Percentiles rank a stretch among this genome's conserved stretches.
Evolutionary conservation across 1,284 basidiomycete genomes (phyloP).

Genomic region (Mycena citricolor): DNA sequence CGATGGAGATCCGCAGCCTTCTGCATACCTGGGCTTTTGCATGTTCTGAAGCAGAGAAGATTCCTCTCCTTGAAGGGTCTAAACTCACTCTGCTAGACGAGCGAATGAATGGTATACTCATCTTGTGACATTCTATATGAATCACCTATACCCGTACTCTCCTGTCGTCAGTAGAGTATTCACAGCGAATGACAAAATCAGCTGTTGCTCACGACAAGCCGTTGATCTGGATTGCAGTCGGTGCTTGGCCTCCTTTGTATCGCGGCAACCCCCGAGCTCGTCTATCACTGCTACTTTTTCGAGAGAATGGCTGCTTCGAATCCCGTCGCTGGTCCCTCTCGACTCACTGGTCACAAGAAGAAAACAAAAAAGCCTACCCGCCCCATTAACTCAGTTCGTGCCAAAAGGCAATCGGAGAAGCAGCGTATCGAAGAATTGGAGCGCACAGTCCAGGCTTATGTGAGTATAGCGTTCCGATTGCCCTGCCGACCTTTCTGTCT

Average conservation of each 20-base stretch:
- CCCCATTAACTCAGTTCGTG: no score
- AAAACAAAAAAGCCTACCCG: no score
- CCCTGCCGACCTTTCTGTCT: not conserved
- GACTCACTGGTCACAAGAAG: conserved; percentile 25
- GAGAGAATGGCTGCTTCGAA: no score
- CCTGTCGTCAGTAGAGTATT: no score
- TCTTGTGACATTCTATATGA: no score
- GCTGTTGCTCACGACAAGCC: no score
- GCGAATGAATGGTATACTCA: conserved; percentile 39
- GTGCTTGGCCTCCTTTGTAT: no score
- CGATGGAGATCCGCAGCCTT: conserved; percentile 49
- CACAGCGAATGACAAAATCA: no score
- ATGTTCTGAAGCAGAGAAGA: conserved; percentile 24
- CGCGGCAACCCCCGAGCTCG: no score
- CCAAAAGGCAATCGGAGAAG: conserved; percentile 45
- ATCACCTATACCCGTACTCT: no score
- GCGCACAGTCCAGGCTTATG: conserved; percentile 52
- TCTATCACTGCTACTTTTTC: no score
- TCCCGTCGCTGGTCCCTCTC: conserved; percentile 20
- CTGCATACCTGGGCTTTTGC: conserved; percentile 52
- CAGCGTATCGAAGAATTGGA: conserved; percentile 58
- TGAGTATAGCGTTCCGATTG: conserved; percentile 77
- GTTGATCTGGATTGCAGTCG: no score
- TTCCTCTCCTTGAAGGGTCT: conserved; percentile 40
- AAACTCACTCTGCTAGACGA: conserved; percentile 47